phyloP scores from a whole-genome alignment of 1,284 basidiomycete genomes.

The Neolentinus lepideus region DNA sequence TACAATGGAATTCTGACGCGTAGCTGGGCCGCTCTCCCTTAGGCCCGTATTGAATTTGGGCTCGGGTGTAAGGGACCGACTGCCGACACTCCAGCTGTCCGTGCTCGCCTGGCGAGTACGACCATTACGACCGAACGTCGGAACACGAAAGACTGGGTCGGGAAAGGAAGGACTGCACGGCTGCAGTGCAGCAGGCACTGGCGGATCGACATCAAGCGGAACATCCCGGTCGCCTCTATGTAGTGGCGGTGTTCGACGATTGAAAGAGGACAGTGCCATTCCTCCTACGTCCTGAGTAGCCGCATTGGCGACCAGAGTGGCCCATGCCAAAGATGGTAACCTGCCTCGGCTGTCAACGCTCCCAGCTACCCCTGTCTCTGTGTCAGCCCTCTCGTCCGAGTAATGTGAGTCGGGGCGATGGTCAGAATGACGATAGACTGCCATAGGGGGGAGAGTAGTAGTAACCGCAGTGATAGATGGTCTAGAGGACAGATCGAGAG shows the following conservation, averaged over 20 bases:
- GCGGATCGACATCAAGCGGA: background rate
- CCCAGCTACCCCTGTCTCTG: background rate
- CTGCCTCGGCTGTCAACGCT: background rate
- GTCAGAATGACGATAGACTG: background rate
- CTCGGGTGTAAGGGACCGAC: background rate
- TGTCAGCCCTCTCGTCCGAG: background rate
- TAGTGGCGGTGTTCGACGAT: background rate
- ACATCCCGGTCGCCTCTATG: background rate
- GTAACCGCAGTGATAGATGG: background rate
- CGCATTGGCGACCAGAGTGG: slow-evolving; percentile 9
- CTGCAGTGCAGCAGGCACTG: background rate
- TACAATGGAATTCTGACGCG: background rate
- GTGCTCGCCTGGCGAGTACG: background rate
- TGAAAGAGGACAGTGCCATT: slow-evolving; percentile 2
- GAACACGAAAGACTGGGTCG: background rate
- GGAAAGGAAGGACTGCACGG: background rate
- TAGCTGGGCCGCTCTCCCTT: background rate
- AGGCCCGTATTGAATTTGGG: background rate
- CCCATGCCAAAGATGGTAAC: slow-evolving; percentile 11
- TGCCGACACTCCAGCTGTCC: background rate
- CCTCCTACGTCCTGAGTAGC: slow-evolving; percentile 13
- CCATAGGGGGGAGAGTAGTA: background rate
- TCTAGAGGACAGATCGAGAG: background rate
- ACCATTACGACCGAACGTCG: background rate
- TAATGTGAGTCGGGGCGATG: background rate